phyloP scores from a whole-genome alignment of 1,284 basidiomycete species.

The Spongispora temasekensis region DNA sequence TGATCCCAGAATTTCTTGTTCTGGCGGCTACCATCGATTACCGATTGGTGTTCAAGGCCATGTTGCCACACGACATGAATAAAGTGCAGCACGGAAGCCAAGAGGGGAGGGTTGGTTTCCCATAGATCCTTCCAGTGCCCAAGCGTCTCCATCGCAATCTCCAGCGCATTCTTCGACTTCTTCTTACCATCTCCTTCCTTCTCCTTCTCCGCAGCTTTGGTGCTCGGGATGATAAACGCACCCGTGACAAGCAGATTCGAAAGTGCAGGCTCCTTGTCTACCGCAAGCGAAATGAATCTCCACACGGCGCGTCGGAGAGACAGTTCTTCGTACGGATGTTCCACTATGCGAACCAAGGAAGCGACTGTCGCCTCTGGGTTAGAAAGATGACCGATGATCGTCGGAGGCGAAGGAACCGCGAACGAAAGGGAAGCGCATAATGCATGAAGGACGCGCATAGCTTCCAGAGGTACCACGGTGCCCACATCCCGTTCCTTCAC shows the following conservation, averaged over 20 bases:
- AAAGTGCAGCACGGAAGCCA: slow-evolving; percentile 79
- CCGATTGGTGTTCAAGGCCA: slow-evolving; percentile 70
- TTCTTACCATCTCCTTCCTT: slow-evolving; percentile 30
- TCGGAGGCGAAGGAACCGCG: slow-evolving; percentile 58
- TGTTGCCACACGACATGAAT: slow-evolving; percentile 84
- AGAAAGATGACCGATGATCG: slow-evolving; percentile 71
- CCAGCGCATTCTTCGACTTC: slow-evolving; percentile 54
- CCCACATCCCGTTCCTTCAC: slow-evolving; percentile 66
- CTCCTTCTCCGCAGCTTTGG: slow-evolving; percentile 41
- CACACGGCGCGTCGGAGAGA: slow-evolving; percentile 74
- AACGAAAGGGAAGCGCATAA: slow-evolving; percentile 67
- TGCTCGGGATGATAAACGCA: slow-evolving; percentile 53
- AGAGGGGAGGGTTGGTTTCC: slow-evolving; percentile 73
- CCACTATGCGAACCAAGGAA: slow-evolving; percentile 62
- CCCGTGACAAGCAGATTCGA: slow-evolving; percentile 82
- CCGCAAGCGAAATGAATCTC: slow-evolving; percentile 80
- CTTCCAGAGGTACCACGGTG: slow-evolving; percentile 57
- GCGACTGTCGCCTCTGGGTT: slow-evolving; percentile 69
- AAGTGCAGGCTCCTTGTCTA: slow-evolving; percentile 87
- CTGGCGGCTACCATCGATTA: slow-evolving; percentile 56
- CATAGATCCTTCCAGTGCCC: slow-evolving; percentile 71
- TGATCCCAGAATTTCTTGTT: slow-evolving; percentile 65
- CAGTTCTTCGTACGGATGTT: slow-evolving; percentile 72
- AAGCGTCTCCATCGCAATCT: slow-evolving; percentile 66
- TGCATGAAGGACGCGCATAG: slow-evolving; percentile 64